Base-by-base conservation (phyloP, 1,139 yeast species). In the Yamadazyma jaroonii region DNA sequence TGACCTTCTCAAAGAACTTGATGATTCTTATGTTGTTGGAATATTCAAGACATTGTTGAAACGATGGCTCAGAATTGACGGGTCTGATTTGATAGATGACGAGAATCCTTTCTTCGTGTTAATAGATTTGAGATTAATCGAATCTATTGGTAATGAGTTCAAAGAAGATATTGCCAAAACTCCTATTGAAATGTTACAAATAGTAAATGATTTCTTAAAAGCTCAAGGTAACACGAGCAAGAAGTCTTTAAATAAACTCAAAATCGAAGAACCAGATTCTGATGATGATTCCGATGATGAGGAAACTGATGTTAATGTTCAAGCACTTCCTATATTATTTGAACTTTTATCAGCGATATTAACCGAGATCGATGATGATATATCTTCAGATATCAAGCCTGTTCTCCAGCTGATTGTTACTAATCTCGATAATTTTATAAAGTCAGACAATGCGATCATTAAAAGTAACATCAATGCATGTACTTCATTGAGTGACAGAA, bases 61-160 rank as follows among this genome's bases (percentile, higher is more conserved):
- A 42, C 64, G 79, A 46, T 86, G 95, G 90, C 62, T 84, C 20
- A 55, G 60, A 11, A 42, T 56, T 9, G 43, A 48, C n/a, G 8
- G 34, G 32, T 9, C 38, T 3, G 56, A 52, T 3, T 63, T 53
- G 3, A 25, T 31, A 8, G 36, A 38, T 12, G 69, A 60, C 10
- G 62, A 63, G 5, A 71, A 75, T 43, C 85, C 89, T 6, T 72
- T 82, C 40, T 50, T 72, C 12, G 69, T 77, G 31, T 62, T 88
- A 33, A 64, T 79, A 6, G 83, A 84, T 52, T 65, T 86, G 42
- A 76, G 84, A 42, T 54, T 87, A 12, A 60, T 89, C 34, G 92
- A 88, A 50, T 62, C 64, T 13, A 59, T 87, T 31, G 77, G 81
- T n/a, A 73, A 72, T 11, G 68, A 68, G 22, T 83, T 84, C 48